Evolutionary conservation across 257 asterid genomes (phyloP).

Genomic region (Solanum appendiculatum): DNA sequence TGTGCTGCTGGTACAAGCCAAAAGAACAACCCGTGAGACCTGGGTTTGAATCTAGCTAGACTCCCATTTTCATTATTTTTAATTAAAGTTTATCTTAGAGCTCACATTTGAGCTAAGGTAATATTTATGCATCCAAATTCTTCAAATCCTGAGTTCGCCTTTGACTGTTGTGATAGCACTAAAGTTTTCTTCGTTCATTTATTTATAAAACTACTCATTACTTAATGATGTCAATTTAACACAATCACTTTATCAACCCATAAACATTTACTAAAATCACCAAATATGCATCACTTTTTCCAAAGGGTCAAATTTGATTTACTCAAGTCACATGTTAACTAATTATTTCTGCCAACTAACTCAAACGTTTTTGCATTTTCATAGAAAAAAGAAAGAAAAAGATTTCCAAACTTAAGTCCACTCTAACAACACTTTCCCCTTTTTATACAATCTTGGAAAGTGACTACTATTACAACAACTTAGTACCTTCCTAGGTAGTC

Average conservation of each 20-base stretch:
- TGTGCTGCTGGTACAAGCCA: no score
- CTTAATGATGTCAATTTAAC: background rate
- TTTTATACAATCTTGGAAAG: background rate
- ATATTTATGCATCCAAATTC: no score
- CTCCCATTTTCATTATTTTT: no score
- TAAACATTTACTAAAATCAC: background rate
- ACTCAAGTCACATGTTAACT: background rate
- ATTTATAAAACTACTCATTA: no score
- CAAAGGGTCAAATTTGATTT: background rate
- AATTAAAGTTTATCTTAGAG: no score
- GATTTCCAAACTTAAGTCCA: background rate
- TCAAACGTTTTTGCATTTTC: constrained; percentile 1
- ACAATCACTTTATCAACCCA: background rate
- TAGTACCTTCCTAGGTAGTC: constrained; percentile 1
- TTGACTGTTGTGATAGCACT: no score
- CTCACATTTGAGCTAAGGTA: no score
- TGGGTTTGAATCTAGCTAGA: no score
- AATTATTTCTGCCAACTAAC: background rate
- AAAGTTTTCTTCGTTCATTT: no score
- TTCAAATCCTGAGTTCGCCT: no score
- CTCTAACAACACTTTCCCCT: background rate
- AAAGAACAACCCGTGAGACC: no score
- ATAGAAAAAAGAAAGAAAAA: background rate
- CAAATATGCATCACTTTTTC: background rate
- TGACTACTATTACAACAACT: background rate